Conservation (phyloP, 192 early-diverging fungal species). For the Coemansia sp. region DNA sequence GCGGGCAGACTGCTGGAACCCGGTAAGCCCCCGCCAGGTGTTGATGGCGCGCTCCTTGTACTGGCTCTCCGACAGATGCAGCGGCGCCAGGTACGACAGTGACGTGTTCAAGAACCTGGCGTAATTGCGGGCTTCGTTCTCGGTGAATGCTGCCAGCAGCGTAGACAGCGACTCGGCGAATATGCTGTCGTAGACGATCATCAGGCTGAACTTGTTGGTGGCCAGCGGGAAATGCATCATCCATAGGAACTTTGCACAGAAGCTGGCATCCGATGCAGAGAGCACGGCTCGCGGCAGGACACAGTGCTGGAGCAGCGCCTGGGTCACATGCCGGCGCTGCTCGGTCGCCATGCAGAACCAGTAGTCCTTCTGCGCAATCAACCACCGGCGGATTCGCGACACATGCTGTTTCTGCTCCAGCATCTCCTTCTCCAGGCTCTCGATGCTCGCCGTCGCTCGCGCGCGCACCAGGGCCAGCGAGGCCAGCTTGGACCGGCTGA, state of each 20-base stretch:
- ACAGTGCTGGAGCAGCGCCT: slow-evolving; percentile 42
- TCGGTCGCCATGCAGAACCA: slow-evolving; percentile 46
- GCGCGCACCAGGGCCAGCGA: slow-evolving; percentile 18
- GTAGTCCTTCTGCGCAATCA: slow-evolving; percentile 46
- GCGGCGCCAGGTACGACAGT: slow-evolving; percentile 25
- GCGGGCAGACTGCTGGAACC: slow-evolving; percentile 30
- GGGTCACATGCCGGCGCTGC: slow-evolving; percentile 22
- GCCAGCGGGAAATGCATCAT: slow-evolving; percentile 47
- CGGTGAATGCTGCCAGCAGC: slow-evolving; percentile 33
- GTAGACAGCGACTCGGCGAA: slow-evolving; percentile 27
- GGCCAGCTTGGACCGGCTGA: slow-evolving; percentile 19
- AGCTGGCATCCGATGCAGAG: slow-evolving; percentile 39
- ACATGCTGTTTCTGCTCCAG: slow-evolving; percentile 33
- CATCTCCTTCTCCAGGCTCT: slow-evolving; percentile 30
- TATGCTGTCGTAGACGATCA: slow-evolving; percentile 39
- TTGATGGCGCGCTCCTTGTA: slow-evolving; percentile 41
- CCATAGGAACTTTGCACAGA: slow-evolving; percentile 45
- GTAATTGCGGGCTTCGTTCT: slow-evolving; percentile 40
- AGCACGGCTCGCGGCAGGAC: slow-evolving; percentile 35
- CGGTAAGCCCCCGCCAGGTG: slow-evolving; percentile 34
- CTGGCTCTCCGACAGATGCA: slow-evolving; percentile 14
- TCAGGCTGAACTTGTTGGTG: slow-evolving; percentile 46
- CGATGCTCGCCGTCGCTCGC: slow-evolving; percentile 20
- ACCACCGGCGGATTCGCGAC: slow-evolving; percentile 36
- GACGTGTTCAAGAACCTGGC: slow-evolving; percentile 33